Base-by-base conservation (phyloP, 306 rosid genomes). In the Vigna unguiculata region DNA sequence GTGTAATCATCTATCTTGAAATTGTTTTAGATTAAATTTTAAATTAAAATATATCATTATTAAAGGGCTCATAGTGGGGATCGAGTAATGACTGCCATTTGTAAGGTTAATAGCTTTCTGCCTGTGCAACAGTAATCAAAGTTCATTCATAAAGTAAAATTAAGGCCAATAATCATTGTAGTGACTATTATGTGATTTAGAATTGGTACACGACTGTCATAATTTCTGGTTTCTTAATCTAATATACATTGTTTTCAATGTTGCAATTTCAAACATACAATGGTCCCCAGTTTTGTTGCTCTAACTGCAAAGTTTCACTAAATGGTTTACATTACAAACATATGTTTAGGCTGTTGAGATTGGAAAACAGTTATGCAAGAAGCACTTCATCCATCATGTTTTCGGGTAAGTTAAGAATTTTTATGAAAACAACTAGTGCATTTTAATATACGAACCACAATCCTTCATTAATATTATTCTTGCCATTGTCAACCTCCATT, bases 301-400 rank as follows among this genome's bases (percentile, higher is more conserved):
- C 48, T 41, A 22, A 45, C 38, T 73, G 16, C 52, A 64, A 55
- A 76, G 16, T 38, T 43, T 43, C 32, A 9, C 36, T 36, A 43
- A 68, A 71, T 48, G 3, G 51, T 32, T 71, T 85, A 22, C 77
- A 20, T 82, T 78, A 32, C 38, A 20, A 69, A 28, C 71, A 63
- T 28, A 66, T 76, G 67, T 36, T 51, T 80, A 95, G 98, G 98
- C 97, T 9, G 89, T 89, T 82, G 96, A 89, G 83, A 79, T 90
- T 22, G 98, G 97, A 63, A 89, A 83, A 83, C 91, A 85, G 84
- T 81, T 92, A 71, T 83, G 85, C 78, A 83, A 74, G 83, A 95
- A 80, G 86, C 96, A 85, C 81, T 92, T 92, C 85, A 90, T 95
- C 69, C 93, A 90, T 72, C 93, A 85, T 24, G 97, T 92, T 45